Conservation (phyloP, 1,139 yeast species). For the Magnusiomyces magnusii region DNA sequence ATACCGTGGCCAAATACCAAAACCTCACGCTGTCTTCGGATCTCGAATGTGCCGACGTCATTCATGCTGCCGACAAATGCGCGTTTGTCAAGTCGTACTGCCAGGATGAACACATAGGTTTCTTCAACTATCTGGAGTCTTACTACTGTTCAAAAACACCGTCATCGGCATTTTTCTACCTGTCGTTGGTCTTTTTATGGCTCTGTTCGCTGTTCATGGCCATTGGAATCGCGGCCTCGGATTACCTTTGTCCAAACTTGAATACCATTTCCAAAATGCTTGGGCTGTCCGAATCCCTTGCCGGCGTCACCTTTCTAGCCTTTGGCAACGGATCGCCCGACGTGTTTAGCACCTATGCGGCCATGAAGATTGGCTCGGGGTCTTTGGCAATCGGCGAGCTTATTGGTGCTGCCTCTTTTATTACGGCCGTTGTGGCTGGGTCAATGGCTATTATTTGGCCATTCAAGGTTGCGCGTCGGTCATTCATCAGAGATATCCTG, state of each 20-base stretch:
- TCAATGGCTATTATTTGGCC: conserved; percentile 63
- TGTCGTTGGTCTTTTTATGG: conserved; percentile 23
- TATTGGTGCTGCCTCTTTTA: conserved; percentile 75
- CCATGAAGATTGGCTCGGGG: conserved; percentile 59
- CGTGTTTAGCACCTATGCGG: conserved; percentile 73
- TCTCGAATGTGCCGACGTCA: conserved; percentile 19
- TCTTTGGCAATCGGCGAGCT: conserved; percentile 83
- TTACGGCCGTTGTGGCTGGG: conserved; percentile 70
- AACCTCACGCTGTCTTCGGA: background rate
- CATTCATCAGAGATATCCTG: conserved; percentile 48
- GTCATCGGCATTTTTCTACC: conserved; percentile 14
- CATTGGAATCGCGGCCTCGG: conserved; percentile 68
- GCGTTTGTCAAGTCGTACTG: conserved; percentile 30
- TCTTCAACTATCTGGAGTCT: conserved; percentile 29
- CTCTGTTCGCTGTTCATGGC: conserved; percentile 46
- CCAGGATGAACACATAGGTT: conserved; percentile 26
- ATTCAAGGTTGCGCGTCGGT: conserved; percentile 45
- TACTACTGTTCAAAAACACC: conserved; percentile 29
- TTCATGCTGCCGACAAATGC: conserved; percentile 28
- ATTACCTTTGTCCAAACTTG: conserved; percentile 67
- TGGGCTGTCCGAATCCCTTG: conserved; percentile 64
- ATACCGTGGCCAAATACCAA: too few species aligned
- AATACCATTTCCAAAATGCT: conserved; percentile 52
- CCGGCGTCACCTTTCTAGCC: conserved; percentile 84
- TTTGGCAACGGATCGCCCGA: conserved; percentile 94